phyloP scores from a whole-genome alignment of 495 filamentous ascomycete species.

The Monascus purpureus region DNA sequence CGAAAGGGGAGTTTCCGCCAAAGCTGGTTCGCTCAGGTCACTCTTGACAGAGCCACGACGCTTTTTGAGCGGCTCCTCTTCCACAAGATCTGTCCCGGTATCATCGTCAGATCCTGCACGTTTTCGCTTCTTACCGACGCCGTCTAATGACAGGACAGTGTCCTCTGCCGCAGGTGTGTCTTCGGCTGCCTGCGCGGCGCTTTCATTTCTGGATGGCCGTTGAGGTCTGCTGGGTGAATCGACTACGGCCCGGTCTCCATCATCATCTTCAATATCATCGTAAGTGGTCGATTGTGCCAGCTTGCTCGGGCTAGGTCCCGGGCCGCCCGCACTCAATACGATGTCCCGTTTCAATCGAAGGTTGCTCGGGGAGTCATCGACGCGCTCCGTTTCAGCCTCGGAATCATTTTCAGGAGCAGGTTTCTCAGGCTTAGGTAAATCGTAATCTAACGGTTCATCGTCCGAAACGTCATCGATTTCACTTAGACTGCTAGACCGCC shows the following conservation, averaged over 20 bases:
- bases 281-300: slow-evolving; percentile 38
- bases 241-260: slow-evolving; percentile 23
- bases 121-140: slow-evolving; percentile 34
- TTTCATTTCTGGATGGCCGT: slow-evolving; percentile 17
- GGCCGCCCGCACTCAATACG: slow-evolving; percentile 33
- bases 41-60: slow-evolving; percentile 32
- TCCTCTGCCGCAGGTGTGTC: slow-evolving; percentile 19
- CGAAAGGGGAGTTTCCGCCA: slow-evolving; percentile 13
- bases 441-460: slow-evolving; percentile 43
- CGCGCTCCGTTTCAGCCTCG: slow-evolving; percentile 93
- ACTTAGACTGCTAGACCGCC: slow-evolving; percentile 65
- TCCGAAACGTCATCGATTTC: slow-evolving; percentile 72
- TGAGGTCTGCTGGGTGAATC: slow-evolving; percentile 30
- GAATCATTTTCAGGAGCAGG: slow-evolving; percentile 57
- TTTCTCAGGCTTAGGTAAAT: slow-evolving; percentile 27
- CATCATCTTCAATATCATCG: slow-evolving; percentile 27
- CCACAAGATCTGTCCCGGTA: slow-evolving; percentile 24
- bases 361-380: slow-evolving; percentile 84
- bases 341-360: slow-evolving; percentile 46
- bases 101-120: slow-evolving; percentile 28
- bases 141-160: slow-evolving; percentile 16
- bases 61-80: slow-evolving; percentile 30
- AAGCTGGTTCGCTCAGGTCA: slow-evolving; percentile 29
- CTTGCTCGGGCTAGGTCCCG: slow-evolving; percentile 55
- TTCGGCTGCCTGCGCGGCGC: slow-evolving; percentile 10